These are phyloP conservation scores for Kitagawia praeruptora DNA, from an alignment of 129 eudicot genomes.

Conservation along the genomic window DNA sequence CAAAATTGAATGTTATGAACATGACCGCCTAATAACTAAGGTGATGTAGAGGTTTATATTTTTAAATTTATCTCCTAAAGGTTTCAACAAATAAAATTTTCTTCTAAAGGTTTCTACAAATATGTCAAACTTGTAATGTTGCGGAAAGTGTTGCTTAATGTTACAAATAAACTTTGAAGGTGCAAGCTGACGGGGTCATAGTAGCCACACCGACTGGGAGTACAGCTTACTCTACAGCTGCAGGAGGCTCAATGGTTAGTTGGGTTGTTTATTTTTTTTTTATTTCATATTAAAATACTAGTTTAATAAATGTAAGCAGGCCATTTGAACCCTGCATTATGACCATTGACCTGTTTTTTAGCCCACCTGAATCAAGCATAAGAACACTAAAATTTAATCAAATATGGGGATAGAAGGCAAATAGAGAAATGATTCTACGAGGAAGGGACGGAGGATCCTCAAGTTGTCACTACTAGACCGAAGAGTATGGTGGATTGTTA, in stretches of 20 bases:
- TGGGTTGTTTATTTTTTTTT: neutral
- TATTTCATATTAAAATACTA: neutral
- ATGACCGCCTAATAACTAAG: slow-evolving; percentile 96
- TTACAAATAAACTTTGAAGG: slow-evolving; percentile 29
- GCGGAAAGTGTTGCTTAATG: neutral
- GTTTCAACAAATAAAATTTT: neutral
- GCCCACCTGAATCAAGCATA: neutral
- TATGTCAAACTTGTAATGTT: neutral
- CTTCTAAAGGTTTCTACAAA: neutral
- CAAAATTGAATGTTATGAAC: slow-evolving; percentile 91
- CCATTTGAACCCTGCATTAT: neutral
- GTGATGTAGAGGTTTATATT: neutral
- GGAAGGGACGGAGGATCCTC: neutral
- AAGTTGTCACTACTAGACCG: neutral
- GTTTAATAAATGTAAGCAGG: neutral
- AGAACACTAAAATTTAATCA: neutral
- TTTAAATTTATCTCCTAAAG: neutral
- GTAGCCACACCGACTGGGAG: slow-evolving; percentile 99
- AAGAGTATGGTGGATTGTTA: neutral
- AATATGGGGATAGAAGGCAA: neutral
- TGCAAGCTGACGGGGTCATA: slow-evolving; percentile 98
- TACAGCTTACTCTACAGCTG: slow-evolving; percentile 98
- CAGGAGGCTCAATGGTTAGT: slow-evolving; percentile 98
- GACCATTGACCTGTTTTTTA: neutral
- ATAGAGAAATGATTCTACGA: neutral